Percentiles rank a stretch among this genome's conserved stretches.
phyloP scores from a whole-genome alignment of 129 eudicot genomes.

The Heracleum sosnowskyi region DNA sequence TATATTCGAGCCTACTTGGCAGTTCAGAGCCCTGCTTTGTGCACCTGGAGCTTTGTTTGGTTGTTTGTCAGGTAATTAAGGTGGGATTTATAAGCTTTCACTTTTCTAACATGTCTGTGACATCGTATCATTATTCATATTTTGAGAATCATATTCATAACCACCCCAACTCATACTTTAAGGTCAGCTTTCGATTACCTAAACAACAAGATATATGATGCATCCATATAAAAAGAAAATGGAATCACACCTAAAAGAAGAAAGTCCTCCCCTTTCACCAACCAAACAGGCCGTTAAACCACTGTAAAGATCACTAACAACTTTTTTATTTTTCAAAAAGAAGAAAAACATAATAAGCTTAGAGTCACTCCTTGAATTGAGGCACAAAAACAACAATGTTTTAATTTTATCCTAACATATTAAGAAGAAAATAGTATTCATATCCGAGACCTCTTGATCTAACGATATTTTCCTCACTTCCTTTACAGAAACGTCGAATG shows the following conservation, averaged over 20 bases:
- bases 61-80: neutral
- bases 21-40: neutral
- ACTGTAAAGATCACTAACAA: neutral
- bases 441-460: no score
- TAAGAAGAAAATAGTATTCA: no score
- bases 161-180: neutral
- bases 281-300: neutral
- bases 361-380: no score
- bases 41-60: neutral
- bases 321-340: neutral
- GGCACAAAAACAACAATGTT: neutral
- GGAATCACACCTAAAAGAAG: conserved; percentile 5
- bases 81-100: neutral
- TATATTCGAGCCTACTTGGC: no score
- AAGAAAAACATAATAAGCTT: no score
- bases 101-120: neutral
- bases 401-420: no score
- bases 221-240: neutral
- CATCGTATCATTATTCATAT: neutral
- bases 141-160: neutral
- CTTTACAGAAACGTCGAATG: no score
- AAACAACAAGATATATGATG: neutral
- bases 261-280: conserved; percentile 2
- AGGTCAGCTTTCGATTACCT: conserved; percentile 8
- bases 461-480: no score